Evolutionary conservation across 768 basidiomycete genomes (phyloP).

Genomic region (Naganishia friedmannii): DNA sequence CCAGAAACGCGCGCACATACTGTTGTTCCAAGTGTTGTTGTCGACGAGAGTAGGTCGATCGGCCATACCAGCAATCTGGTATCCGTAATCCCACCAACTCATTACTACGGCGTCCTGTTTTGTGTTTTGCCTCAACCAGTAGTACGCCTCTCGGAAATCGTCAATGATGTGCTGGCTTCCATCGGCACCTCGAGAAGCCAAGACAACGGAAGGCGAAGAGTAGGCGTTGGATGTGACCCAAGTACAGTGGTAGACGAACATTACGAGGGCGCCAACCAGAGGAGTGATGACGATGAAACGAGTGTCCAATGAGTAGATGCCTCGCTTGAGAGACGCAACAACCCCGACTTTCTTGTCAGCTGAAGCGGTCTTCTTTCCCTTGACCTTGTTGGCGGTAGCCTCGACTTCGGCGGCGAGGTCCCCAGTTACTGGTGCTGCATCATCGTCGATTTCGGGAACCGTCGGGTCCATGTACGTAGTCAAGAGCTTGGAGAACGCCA

Average conservation of each 20-base stretch:
- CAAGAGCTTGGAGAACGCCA: conserved; percentile 80
- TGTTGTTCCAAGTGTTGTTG: conserved; percentile 93
- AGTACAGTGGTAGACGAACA: conserved; percentile 95
- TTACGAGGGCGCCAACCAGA: conserved; percentile 70
- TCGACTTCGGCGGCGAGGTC: conserved; percentile 32
- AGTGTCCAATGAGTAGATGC: conserved; percentile 80
- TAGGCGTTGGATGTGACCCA: conserved; percentile 93
- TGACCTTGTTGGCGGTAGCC: conserved; percentile 41
- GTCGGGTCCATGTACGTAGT: conserved; percentile 85
- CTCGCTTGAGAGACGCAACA: conserved; percentile 53
- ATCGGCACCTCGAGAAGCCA: conserved; percentile 73
- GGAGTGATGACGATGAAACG: conserved; percentile 73
- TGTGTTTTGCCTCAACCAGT: conserved; percentile 96
- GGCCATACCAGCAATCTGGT: conserved; percentile 99
- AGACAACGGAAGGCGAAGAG: conserved; percentile 94
- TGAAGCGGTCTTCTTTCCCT: conserved; percentile 50
- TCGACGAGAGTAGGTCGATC: conserved; percentile 56
- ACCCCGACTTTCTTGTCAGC: conserved; percentile 66
- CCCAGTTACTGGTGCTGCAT: conserved; percentile 26
- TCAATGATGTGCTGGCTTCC: conserved; percentile 93
- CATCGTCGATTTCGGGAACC: conserved; percentile 59
- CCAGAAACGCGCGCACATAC: conserved; percentile 57
- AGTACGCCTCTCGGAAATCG: conserved; percentile 98
- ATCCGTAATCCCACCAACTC: conserved; percentile 99
- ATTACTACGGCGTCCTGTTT: conserved; percentile 86